Base-by-base conservation (phyloP, 768 basidiomycete genomes). In the Leccinellum albellum region DNA sequence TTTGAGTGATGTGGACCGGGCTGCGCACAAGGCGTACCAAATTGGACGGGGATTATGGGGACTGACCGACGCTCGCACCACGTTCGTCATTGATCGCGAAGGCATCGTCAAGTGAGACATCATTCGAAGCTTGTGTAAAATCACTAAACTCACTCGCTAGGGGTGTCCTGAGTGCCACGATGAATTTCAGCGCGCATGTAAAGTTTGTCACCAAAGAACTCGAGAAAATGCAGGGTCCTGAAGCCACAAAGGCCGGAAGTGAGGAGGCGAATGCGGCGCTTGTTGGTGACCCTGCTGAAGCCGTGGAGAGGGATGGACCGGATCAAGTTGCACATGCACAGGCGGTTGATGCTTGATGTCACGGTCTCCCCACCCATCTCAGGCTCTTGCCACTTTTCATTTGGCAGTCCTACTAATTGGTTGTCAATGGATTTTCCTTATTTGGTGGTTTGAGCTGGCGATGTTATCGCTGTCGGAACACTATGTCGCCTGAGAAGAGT, bases 191-290 rank as follows among this genome's bases (percentile, higher is more conserved):
- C 28, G 86, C 82, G 0, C 91, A 93, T 61, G 72, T 78, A 28
- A 86, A 85, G 67, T 91, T 91, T 63, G 86, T 90, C 7, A 78
- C 80, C 37, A 84, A 84, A 66, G 85, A 84, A 77, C 74, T 91
- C 37, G 79, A 79, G 55, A 81, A 76, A 61, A 69, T 86, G 50
- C 47, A 72, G 61, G 60, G 59, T 23, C 40, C 23, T 3, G 55
- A 40, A 45, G 31, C 42, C 23, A 6, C 55, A 21, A 32, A 12
- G 23, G 29, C n/a, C 21, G 54, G 50, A 15, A 24, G 40, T 21
- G 53, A 42, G 24, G 20, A 21, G 51, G 59, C 21, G 6, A 17
- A 33, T 14, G 35, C 32, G 1, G 55, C 56, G 21, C 26, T 55
- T 29, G 42, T 59, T 1, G 53, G 49, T 14, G 50, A 62, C 6